These are phyloP conservation scores for Hyaloscypha hepaticicola DNA, from an alignment of 495 filamentous ascomycete species.

Conservation along the genomic window DNA sequence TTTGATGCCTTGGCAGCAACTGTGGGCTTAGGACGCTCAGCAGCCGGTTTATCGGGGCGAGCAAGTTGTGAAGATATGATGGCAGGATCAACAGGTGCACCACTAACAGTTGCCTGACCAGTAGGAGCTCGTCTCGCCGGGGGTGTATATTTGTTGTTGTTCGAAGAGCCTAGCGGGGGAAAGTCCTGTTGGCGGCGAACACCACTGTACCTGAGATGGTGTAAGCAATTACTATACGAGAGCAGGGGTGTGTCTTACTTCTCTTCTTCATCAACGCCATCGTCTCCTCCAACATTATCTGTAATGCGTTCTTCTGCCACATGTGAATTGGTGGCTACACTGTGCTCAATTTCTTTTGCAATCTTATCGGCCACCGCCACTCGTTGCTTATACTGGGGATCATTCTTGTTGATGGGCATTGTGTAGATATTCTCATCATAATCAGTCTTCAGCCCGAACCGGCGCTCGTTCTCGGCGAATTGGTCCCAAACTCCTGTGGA, in stretches of 20 bases:
- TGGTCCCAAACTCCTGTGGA: constrained; percentile 75
- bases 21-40: constrained; percentile 40
- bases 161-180: constrained; percentile 53
- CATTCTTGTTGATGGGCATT: constrained; percentile 76
- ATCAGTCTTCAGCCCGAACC: constrained; percentile 81
- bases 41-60: constrained; percentile 51
- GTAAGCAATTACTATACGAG: constrained; percentile 32
- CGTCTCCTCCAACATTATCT: constrained; percentile 53
- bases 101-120: constrained; percentile 65
- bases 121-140: constrained; percentile 80
- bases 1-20: constrained; percentile 30
- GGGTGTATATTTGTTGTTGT: constrained; percentile 85
- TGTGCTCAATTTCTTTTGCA: constrained; percentile 85
- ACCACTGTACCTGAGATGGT: constrained; percentile 73
- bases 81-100: constrained; percentile 74
- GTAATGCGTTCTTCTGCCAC: constrained; percentile 86
- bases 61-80: constrained; percentile 76
- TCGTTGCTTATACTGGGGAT: constrained; percentile 76
- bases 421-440: constrained; percentile 97
- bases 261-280: constrained; percentile 80
- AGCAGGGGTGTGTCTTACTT: constrained; percentile 57
- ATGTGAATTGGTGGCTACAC: constrained; percentile 67
- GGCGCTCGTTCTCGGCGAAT: constrained; percentile 83
- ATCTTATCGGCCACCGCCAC: constrained; percentile 76
- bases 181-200: constrained; percentile 75